Conservation (phyloP, 2,329 filamentous ascomycete species). For the Diaporthe australafricana region DNA sequence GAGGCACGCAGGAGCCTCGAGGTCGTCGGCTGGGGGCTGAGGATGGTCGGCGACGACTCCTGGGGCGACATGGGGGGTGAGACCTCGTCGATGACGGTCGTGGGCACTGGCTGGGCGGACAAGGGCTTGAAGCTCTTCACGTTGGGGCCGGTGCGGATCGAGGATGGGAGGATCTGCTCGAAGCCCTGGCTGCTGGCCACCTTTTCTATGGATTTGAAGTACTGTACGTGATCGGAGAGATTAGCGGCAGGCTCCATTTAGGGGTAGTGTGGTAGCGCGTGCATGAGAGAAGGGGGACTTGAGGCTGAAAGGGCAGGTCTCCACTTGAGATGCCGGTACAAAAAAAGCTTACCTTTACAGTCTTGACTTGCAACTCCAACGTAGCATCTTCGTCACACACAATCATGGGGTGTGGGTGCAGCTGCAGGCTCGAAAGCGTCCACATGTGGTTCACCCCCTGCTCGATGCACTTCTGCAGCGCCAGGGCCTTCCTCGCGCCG, state of each 20-base stretch:
- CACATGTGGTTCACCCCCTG: conserved; percentile 84
- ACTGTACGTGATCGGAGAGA: conserved; percentile 46
- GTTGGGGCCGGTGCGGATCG: conserved; percentile 62
- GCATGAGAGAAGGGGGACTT: background rate
- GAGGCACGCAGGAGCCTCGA: conserved; percentile 65
- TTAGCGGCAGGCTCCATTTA: background rate
- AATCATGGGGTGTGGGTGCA: conserved; percentile 79
- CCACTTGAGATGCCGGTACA: background rate
- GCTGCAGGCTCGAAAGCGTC: conserved; percentile 79
- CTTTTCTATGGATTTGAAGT: conserved; percentile 72
- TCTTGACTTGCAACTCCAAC: conserved; percentile 73
- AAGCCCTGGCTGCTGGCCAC: conserved; percentile 60
- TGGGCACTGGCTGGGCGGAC: conserved; percentile 40
- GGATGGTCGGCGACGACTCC: conserved; percentile 57
- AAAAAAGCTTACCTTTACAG: conserved; percentile 61
- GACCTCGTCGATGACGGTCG: conserved; percentile 56
- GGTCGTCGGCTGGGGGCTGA: conserved; percentile 66
- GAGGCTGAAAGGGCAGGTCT: background rate
- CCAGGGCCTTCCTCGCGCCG: conserved; percentile 78
- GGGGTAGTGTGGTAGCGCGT: background rate
- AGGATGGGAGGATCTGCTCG: conserved; percentile 61
- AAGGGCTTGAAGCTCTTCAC: conserved; percentile 37
- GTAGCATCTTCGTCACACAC: conserved; percentile 81
- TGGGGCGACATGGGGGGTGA: conserved; percentile 29
- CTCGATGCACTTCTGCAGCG: conserved; percentile 79